A percentile compares a stretch with the other conserved stretches of the same genome.
phyloP scores from a whole-genome alignment of 805 yeast genomes.

The Wickerhamomyces alni region DNA sequence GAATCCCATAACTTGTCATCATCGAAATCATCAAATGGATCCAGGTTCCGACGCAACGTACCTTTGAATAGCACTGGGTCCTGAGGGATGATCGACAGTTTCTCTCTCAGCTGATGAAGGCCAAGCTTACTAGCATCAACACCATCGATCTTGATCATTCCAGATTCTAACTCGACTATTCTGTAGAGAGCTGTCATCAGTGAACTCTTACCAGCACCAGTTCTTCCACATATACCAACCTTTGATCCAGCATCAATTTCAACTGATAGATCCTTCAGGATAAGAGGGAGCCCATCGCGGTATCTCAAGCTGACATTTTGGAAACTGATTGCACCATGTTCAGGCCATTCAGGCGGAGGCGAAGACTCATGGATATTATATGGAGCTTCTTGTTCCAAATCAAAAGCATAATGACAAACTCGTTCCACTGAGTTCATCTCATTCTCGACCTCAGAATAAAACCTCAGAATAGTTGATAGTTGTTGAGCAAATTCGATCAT shows the following conservation, averaged over 20 bases:
- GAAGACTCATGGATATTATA: constrained; percentile 35
- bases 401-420: constrained; percentile 56
- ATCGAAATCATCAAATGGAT: constrained; percentile 54
- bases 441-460: constrained; percentile 56
- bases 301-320: constrained; percentile 43
- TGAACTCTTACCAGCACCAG: constrained; percentile 63
- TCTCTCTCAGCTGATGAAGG: constrained; percentile 53
- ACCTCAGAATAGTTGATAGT: constrained; percentile 50
- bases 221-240: constrained; percentile 59
- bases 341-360: constrained; percentile 29
- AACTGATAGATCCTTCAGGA: constrained; percentile 39
- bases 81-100: constrained; percentile 71
- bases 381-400: constrained; percentile 64
- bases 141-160: constrained; percentile 59
- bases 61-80: constrained; percentile 78
- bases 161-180: constrained; percentile 52
- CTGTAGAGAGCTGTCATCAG: constrained; percentile 57
- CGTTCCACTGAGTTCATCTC: constrained; percentile 71
- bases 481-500: constrained; percentile 46
- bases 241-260: constrained; percentile 45
- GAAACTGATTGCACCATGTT: constrained; percentile 42
- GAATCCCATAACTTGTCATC: constrained; percentile 62
- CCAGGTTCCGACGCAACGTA: constrained; percentile 61
- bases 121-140: constrained; percentile 58
- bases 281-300: constrained; percentile 46